A percentile compares a stretch with the other conserved stretches of the same genome.
These are phyloP conservation scores for Spatholobus suberectus DNA, from an alignment of 306 rosid genomes.

Conservation along the genomic window DNA sequence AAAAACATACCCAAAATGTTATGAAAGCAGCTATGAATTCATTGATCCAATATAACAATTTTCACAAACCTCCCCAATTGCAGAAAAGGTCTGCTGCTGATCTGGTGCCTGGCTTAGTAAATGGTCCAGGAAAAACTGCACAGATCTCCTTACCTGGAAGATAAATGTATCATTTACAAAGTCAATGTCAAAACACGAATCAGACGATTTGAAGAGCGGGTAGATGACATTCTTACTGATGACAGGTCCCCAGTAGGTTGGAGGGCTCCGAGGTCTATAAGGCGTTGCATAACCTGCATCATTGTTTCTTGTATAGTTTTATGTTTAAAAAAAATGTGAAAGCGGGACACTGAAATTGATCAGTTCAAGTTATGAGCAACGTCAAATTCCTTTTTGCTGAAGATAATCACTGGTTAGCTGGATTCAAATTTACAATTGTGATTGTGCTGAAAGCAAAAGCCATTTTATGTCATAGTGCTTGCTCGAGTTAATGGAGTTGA, in stretches of 20 bases:
- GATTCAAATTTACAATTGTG: not conserved
- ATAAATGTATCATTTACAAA: not conserved
- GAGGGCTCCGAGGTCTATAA: slow-evolving; percentile 82
- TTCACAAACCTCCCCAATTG: slow-evolving; percentile 80
- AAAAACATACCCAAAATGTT: not conserved
- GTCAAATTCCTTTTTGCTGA: slow-evolving; percentile 3
- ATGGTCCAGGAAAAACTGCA: slow-evolving; percentile 80
- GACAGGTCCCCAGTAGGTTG: slow-evolving; percentile 84
- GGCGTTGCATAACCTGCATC: slow-evolving; percentile 75
- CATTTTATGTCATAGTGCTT: not conserved
- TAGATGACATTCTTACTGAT: slow-evolving; percentile 48
- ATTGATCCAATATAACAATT: not conserved
- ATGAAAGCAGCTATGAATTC: slow-evolving; percentile 14
- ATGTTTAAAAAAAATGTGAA: slow-evolving; percentile 23
- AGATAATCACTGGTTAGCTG: slow-evolving; percentile 9
- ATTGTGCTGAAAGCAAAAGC: not conserved
- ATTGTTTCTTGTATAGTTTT: not conserved
- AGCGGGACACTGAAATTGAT: not conserved
- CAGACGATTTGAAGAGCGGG: not conserved
- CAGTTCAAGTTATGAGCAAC: not conserved
- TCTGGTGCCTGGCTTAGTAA: slow-evolving; percentile 69
- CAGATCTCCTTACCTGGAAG: slow-evolving; percentile 80
- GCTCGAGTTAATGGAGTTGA: not conserved
- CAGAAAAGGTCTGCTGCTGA: slow-evolving; percentile 72
- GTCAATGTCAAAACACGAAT: not conserved